Conservation (phyloP, 2,329 filamentous ascomycete genomes). For the Emericellopsis cladophorae region DNA sequence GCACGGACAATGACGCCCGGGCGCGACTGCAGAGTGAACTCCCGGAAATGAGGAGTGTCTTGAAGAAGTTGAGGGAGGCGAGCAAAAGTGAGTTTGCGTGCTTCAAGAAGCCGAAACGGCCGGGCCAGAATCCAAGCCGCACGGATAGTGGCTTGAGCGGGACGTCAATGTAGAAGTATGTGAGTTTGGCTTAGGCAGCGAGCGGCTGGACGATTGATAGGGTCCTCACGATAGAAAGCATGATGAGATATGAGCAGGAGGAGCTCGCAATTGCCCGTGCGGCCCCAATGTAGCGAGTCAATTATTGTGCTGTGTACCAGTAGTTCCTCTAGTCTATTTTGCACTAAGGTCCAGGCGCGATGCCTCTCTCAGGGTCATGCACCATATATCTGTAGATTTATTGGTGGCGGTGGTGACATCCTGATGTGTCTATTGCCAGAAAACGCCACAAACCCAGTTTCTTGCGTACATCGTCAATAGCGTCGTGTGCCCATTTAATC, state of each 20-base stretch:
- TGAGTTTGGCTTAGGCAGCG: no score
- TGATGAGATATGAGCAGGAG: neutral
- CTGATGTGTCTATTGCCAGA: no score
- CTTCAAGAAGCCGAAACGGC: conserved; percentile 53
- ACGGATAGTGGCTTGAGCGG: conserved; percentile 15
- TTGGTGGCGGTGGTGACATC: no score
- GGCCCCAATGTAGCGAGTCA: neutral
- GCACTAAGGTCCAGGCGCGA: no score
- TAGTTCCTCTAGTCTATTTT: no score
- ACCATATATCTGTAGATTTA: no score
- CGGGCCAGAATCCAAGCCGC: conserved; percentile 17
- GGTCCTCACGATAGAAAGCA: no score
- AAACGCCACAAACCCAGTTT: no score
- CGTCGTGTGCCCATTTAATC: no score
- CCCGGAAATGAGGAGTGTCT: conserved; percentile 73
- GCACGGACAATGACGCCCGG: conserved; percentile 80
- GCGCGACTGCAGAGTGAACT: conserved; percentile 72
- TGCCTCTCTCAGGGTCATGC: no score
- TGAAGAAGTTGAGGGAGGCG: conserved; percentile 73
- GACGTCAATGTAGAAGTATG: neutral
- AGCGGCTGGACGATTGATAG: neutral
- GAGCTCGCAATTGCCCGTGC: neutral
- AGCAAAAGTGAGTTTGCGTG: conserved; percentile 82
- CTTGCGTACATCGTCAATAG: no score
- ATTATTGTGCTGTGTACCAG: no score